Base-by-base conservation (phyloP, 495 filamentous ascomycete genomes). In the Parachaetomium inaequale region DNA sequence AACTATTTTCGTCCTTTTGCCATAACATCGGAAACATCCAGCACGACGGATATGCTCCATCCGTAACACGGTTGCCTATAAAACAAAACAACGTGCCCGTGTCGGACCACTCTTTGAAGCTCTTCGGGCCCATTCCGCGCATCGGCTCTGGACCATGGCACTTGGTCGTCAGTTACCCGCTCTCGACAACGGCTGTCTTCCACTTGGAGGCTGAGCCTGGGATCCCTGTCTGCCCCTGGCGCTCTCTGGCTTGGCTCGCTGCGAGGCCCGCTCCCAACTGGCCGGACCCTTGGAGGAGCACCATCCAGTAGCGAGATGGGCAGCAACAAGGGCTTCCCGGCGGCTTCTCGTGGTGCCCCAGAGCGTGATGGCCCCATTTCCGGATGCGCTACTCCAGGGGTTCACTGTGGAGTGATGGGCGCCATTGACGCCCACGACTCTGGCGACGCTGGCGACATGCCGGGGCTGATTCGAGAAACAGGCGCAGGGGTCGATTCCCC, bases 261-360 rank as follows among this genome's bases (percentile, higher is more conserved):
- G 61, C 32, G 8, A 31, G 50, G 26, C 29, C 49, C 38, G 51
- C 51, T 47, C 46, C 47, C 61, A 63, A 58, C 61, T 58, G 61
- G 53, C 55, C 38, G 47, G 54, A 58, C 61, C 61, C 54, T 50
- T 31, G 51, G 31, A 47, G 21, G 47, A 25, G 1, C 46, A 55
- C 19, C 55, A 56, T 29, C 62, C 62, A 64, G 62, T 60, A 59
- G 62, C 57, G 62, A 64, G 56, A 64, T 64, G 62, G 62, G 28
- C 40, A 40, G 62, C 56, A n/a, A 28, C 49, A n/a, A 52, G 11
- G 23, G 21, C 46, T 28, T 26, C 46, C 38, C 29, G 50, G 50
- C 26, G 19, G 15, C 47, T 31, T 25, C 53, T 42, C 62, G 55
- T 54, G 55, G 34, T 31, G 40, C 36, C 29, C 29, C 19, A 49